Evolutionary conservation across 2,329 filamentous ascomycete species (phyloP), one percentile per base, ranked within the genome.

Genomic region (Sordariomycetes sp.): DNA sequence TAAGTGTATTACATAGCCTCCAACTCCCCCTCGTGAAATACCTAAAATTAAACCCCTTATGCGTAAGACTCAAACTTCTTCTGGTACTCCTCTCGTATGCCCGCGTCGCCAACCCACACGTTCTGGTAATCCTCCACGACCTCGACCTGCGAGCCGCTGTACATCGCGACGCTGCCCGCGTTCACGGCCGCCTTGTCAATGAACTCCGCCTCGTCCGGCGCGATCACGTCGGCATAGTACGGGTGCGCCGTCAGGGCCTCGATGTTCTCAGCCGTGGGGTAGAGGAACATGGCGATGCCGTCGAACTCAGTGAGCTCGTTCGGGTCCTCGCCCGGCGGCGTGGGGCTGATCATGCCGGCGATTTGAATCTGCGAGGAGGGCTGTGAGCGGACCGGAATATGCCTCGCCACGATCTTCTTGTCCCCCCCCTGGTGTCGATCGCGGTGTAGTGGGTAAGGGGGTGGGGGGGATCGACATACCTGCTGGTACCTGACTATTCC

Each of bases 281-380:
- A 68, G 0, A 68, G 53, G 32, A 69, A 69, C 63, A 69, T 63
- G n/a, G 66, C 67, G 16, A 69, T 64, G 0, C 66, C 67, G 2
- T 68, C 66, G 43, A 68, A 68, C 8, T 66, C 62, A 1, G 67
- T 63, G 0, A 64, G 62, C 1, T 62, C 32, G n/a, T 57, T 59
- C 1, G 66, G 66, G 0, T 57, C 57, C 0, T n/a, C 65, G 66
- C n/a, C 43, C 53, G 62, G 11, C 56, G 60, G 1, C 37, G 37
- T 40, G 12, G 37, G 37, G 37, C 3, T 11, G 3, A 40, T 14
- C 37, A 40, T 40, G 10, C 37, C 37, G 3, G 12, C 37, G 37
- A 40, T 16, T 40, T 40, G 37, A 16, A 40, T 11, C 37, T 40
- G 12, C 12, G 18, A 3, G 37, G 3, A 11, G 37, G 37, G 12